These are phyloP conservation scores for Epichloe gansuensis DNA, from an alignment of 2,329 filamentous ascomycete species.

Conservation along the genomic window DNA sequence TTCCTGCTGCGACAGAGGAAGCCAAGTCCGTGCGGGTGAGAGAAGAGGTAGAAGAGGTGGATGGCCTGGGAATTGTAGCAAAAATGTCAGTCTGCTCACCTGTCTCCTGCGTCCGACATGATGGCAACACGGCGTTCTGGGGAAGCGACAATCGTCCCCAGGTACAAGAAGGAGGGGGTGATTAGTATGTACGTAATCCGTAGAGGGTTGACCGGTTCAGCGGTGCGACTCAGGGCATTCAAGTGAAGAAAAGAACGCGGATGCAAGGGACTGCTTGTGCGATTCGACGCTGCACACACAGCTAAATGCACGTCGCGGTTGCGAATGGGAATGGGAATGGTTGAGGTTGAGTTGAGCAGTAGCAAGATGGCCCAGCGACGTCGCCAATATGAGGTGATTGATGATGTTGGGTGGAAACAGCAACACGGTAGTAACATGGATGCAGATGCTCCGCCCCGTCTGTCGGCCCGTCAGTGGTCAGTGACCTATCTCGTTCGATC, in stretches of 20 bases:
- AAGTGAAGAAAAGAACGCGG: not conserved
- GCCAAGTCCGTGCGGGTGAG: not conserved
- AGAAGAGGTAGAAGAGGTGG: not conserved
- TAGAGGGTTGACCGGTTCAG: not conserved
- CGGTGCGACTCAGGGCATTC: not conserved
- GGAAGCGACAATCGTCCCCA: not conserved
- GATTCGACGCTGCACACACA: not conserved
- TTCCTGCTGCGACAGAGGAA: not conserved
- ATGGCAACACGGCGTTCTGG: constrained; percentile 9
- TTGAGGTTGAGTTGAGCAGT: no score
- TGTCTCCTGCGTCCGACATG: constrained; percentile 22
- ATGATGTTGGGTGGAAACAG: no score
- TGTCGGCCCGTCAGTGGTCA: no score
- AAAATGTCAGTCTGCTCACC: constrained; percentile 11
- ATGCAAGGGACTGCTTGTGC: not conserved
- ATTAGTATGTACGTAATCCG: no score
- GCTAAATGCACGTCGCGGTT: not conserved
- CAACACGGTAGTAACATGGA: no score
- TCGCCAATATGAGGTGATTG: no score
- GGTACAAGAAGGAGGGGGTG: not conserved
- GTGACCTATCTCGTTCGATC: no score
- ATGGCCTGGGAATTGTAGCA: not conserved
- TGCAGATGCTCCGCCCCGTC: no score
- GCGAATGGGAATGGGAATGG: no score
- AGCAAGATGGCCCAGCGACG: no score